Percentiles rank a stretch among this genome's conserved stretches.
These are phyloP conservation scores for Chlamydomonas asymmetrica DNA, from an alignment of 139 green algal genomes.

Conservation along the genomic window DNA sequence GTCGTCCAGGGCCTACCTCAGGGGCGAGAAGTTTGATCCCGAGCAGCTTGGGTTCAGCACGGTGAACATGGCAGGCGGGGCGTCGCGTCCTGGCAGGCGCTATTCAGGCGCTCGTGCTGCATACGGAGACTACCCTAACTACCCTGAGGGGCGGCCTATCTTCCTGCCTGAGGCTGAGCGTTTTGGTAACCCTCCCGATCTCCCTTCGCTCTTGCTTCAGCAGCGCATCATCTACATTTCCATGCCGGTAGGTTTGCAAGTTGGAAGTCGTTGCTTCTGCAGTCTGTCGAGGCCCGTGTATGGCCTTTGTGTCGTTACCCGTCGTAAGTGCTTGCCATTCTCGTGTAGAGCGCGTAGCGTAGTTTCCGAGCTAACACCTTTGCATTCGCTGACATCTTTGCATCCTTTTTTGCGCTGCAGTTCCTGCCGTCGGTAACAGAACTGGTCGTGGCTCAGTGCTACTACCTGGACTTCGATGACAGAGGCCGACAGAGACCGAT, in stretches of 20 bases:
- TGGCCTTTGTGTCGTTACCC: no score
- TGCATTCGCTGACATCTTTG: no score
- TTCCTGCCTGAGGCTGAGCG: conserved; percentile 63
- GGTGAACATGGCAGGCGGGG: conserved; percentile 31
- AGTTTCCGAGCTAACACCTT: neutral
- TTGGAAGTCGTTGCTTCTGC: no score
- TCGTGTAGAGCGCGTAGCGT: neutral
- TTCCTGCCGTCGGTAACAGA: conserved; percentile 85
- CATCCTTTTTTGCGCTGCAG: no score
- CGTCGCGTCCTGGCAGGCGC: conserved; percentile 5
- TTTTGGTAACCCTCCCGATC: conserved; percentile 70
- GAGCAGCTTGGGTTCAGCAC: conserved; percentile 43
- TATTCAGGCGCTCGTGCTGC: conserved; percentile 42
- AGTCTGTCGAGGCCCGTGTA: no score
- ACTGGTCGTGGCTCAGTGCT: conserved; percentile 84
- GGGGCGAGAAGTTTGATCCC: conserved; percentile 51
- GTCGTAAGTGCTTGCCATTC: neutral
- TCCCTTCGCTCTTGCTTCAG: conserved; percentile 84
- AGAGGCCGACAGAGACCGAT: conserved; percentile 76
- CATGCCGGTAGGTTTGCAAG: conserved; percentile 80
- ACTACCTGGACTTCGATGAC: conserved; percentile 81
- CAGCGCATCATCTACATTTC: conserved; percentile 84
- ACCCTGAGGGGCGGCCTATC: conserved; percentile 57
- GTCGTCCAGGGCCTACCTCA: conserved; percentile 45
- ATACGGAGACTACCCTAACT: conserved; percentile 54